phyloP scores from a whole-genome alignment of 2,329 filamentous ascomycete species.

The Penicillium expansum region DNA sequence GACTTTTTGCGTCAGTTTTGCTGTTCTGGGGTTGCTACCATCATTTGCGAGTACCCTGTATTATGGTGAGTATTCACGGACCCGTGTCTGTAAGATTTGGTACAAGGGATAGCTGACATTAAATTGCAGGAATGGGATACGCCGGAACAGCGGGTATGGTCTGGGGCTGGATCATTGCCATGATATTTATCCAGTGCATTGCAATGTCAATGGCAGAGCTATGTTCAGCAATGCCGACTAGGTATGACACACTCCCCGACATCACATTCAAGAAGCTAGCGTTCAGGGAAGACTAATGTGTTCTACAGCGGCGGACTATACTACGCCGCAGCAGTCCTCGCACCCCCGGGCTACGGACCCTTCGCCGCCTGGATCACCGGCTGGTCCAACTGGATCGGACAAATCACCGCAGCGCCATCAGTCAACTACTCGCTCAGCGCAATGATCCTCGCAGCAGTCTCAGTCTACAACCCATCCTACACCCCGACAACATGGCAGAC shows the following conservation, averaged over 20 bases:
- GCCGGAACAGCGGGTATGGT: slow-evolving; percentile 63
- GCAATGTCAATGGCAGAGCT: slow-evolving; percentile 69
- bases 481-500: slow-evolving; percentile 64
- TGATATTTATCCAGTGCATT: slow-evolving; percentile 69
- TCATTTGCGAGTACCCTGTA: slow-evolving; percentile 69
- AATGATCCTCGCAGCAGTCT: slow-evolving; percentile 69
- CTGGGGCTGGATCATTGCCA: slow-evolving; percentile 73
- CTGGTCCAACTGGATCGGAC: slow-evolving; percentile 69
- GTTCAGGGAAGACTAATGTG: background rate
- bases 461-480: slow-evolving; percentile 66
- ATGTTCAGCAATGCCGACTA: slow-evolving; percentile 70
- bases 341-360: slow-evolving; percentile 63
- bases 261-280: background rate
- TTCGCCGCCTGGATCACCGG: slow-evolving; percentile 67
- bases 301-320: slow-evolving; percentile 62
- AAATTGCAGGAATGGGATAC: slow-evolving; percentile 49
- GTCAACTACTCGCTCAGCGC: slow-evolving; percentile 65
- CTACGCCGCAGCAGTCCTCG: slow-evolving; percentile 70
- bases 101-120: background rate
- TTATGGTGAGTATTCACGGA: slow-evolving; percentile 54
- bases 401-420: slow-evolving; percentile 64
- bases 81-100: background rate
- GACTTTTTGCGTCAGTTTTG: slow-evolving; percentile 71
- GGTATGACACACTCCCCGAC: slow-evolving; percentile 29
- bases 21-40: slow-evolving; percentile 67